These are phyloP conservation scores for Paramyrothecium sp. DNA, from an alignment of 2,329 filamentous ascomycete genomes.

Conservation along the genomic window DNA sequence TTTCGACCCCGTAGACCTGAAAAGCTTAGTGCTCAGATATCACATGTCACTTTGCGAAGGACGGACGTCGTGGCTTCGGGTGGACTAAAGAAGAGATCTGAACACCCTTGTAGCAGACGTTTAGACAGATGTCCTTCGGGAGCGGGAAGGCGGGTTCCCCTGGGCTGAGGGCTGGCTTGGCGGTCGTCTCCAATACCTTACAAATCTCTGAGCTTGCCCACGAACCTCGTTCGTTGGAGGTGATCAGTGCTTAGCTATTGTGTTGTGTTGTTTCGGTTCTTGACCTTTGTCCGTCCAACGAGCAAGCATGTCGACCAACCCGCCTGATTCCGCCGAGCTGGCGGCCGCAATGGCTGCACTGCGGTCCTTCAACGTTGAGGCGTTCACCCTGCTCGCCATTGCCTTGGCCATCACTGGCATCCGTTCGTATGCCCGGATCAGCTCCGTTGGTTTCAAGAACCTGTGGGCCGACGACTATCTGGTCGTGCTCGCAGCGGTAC, in stretches of 20 bases:
- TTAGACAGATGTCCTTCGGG: not conserved
- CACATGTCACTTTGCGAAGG: not conserved
- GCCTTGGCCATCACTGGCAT: constrained; percentile 48
- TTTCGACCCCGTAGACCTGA: not conserved
- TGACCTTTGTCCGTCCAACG: not conserved
- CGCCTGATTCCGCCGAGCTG: constrained; percentile 16
- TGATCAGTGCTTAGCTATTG: not conserved
- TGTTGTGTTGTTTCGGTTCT: not conserved
- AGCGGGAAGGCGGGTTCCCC: not conserved
- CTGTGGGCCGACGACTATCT: constrained; percentile 59
- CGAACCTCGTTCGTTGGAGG: not conserved
- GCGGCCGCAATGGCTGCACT: constrained; percentile 19
- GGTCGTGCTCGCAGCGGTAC: constrained; percentile 51
- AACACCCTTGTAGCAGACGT: not conserved
- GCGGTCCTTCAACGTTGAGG: constrained; percentile 26
- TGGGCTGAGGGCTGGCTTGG: not conserved
- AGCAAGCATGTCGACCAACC: constrained; percentile 9
- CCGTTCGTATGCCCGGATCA: constrained; percentile 48
- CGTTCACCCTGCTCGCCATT: constrained; percentile 45
- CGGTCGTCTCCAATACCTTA: not conserved
- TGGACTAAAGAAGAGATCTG: not conserved
- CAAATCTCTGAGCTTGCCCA: not conserved
- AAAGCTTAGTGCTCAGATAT: not conserved
- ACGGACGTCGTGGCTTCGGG: not conserved
- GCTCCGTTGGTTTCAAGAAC: constrained; percentile 43